These are phyloP conservation scores for Leucocoprinus leucothites DNA, from an alignment of 768 basidiomycete species.

Conservation along the genomic window DNA sequence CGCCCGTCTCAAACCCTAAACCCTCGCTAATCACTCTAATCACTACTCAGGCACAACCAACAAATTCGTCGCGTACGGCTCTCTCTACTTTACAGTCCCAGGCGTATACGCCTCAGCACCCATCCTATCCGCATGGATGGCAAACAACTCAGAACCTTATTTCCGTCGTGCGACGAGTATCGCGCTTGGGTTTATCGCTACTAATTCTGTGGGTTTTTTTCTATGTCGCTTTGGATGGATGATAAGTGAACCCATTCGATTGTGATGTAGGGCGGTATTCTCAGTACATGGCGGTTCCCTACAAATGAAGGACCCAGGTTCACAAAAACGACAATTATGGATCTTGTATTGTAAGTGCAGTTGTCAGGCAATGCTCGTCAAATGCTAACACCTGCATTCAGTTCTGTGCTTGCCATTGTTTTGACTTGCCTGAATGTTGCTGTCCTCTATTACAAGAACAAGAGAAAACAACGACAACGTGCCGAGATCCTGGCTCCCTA, in stretches of 20 bases:
- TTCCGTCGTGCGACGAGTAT: constrained; percentile 34
- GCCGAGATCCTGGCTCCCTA: constrained; percentile 28
- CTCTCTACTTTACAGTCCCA: constrained; percentile 32
- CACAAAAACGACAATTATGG: constrained; percentile 33
- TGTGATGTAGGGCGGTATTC: constrained; percentile 30
- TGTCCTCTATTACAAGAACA: constrained; percentile 26
- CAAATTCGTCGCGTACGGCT: constrained; percentile 28
- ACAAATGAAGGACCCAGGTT: constrained; percentile 34
- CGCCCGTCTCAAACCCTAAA: not conserved
- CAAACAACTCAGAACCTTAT: constrained; percentile 35
- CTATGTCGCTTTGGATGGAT: not conserved
- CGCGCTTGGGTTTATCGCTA: constrained; percentile 31
- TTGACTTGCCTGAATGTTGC: constrained; percentile 23
- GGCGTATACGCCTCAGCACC: constrained; percentile 30
- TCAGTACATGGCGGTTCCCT: constrained; percentile 38
- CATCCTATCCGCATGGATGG: constrained; percentile 30
- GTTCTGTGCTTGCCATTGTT: constrained; percentile 24
- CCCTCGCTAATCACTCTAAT: not conserved
- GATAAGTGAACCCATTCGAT: not conserved
- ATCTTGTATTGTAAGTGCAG: constrained; percentile 32
- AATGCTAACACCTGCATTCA: too few species aligned
- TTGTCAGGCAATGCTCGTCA: too few species aligned
- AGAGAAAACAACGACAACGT: constrained; percentile 20
- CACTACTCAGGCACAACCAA: constrained; percentile 18
- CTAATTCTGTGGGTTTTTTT: constrained; percentile 26